Percentiles rank a stretch among this genome's conserved stretches.
Conservation (phyloP, 768 basidiomycete species). For the Leccinum disarticulatum region DNA sequence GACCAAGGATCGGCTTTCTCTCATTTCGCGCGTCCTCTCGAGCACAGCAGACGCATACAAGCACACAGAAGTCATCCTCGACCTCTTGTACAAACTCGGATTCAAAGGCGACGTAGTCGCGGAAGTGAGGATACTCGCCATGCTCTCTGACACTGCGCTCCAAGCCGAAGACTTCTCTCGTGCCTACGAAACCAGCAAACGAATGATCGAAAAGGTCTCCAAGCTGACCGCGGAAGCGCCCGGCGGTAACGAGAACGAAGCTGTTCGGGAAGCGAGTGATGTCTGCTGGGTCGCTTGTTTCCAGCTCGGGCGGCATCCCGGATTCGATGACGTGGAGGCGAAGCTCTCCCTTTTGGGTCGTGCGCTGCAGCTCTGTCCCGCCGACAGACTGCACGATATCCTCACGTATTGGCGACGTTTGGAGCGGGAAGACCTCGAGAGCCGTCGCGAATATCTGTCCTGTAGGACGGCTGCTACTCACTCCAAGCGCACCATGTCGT, state of each 20-base stretch:
- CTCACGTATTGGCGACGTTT: slow-evolving; percentile 73
- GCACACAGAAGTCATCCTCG: slow-evolving; percentile 89
- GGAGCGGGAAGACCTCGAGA: slow-evolving; percentile 62
- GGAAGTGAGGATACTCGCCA: slow-evolving; percentile 79
- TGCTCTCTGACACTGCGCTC: slow-evolving; percentile 88
- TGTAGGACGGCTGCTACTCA: slow-evolving; percentile 17
- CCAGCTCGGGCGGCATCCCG: slow-evolving; percentile 81
- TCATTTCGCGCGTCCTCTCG: slow-evolving; percentile 85
- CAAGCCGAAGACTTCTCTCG: slow-evolving; percentile 76
- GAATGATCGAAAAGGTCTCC: slow-evolving; percentile 67
- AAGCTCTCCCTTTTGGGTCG: slow-evolving; percentile 74
- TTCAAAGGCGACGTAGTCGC: slow-evolving; percentile 69
- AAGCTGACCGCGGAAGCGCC: slow-evolving; percentile 41
- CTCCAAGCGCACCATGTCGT: slow-evolving; percentile 12
- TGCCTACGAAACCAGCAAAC: slow-evolving; percentile 69
- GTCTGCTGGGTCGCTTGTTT: slow-evolving; percentile 91
- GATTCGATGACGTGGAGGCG: slow-evolving; percentile 64
- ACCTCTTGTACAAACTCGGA: slow-evolving; percentile 87
- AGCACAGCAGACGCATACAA: slow-evolving; percentile 86
- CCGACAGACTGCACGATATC: slow-evolving; percentile 77
- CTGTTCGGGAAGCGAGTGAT: slow-evolving; percentile 61
- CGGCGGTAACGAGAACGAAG: slow-evolving; percentile 35
- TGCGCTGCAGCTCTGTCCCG: slow-evolving; percentile 83
- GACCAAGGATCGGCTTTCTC: slow-evolving; percentile 81
- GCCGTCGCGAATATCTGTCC: slow-evolving; percentile 45